Evolutionary conservation across 345 rosid genomes (phyloP).

Genomic region (Bruguiera parviflora): DNA sequence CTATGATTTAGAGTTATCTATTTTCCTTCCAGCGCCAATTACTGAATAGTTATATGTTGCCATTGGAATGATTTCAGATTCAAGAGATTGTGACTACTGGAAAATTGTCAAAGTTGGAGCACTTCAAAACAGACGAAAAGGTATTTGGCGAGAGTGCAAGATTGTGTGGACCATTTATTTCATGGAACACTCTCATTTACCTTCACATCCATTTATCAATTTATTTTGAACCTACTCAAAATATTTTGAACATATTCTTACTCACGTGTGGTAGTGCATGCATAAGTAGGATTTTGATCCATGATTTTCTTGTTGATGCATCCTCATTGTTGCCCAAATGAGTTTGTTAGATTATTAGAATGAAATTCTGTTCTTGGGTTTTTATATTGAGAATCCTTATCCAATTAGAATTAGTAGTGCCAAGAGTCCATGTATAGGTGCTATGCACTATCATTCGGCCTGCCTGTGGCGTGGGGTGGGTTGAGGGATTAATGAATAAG

Average conservation of each 20-base stretch:
- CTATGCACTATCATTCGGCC: too few species aligned
- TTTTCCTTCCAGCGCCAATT: neutral
- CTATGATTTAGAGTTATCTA: neutral
- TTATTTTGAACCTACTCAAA: too few species aligned
- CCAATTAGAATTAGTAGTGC: too few species aligned
- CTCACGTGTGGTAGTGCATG: neutral
- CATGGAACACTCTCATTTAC: neutral
- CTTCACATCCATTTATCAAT: neutral
- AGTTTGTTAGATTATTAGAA: neutral
- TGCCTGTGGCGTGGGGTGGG: too few species aligned
- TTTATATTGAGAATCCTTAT: neutral
- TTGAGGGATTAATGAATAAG: too few species aligned
- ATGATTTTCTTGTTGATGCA: neutral
- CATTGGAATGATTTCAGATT: constrained; percentile 49
- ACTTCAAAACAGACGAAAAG: constrained; percentile 94
- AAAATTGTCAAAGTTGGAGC: constrained; percentile 85
- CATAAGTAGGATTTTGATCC: neutral
- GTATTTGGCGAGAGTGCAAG: constrained; percentile 26
- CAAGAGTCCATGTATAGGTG: too few species aligned
- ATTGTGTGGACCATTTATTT: too few species aligned
- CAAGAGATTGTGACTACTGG: constrained; percentile 91
- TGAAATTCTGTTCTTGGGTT: neutral
- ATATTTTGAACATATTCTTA: neutral
- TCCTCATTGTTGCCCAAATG: neutral
- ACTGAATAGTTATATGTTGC: neutral